Evolutionary conservation across 257 asterid genomes (phyloP).

Genomic region (Fraxinus americana): DNA sequence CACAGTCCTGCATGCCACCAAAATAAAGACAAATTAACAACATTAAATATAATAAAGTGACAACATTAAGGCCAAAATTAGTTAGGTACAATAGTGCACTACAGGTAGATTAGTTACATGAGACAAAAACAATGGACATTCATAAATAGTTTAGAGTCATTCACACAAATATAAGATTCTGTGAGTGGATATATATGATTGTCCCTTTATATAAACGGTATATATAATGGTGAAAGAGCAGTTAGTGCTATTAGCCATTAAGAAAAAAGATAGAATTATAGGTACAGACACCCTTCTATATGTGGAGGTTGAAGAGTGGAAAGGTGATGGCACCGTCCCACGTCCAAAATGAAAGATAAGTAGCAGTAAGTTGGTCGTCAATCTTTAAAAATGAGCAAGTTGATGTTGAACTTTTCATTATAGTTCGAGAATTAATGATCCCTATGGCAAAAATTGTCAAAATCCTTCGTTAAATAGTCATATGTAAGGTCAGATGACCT

Average conservation of each 20-base stretch:
- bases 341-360: constrained; percentile 13
- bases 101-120: constrained; percentile 5
- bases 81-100: neutral
- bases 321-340: constrained; percentile 34
- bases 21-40: constrained; percentile 5
- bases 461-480: neutral
- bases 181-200: neutral
- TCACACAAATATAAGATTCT: constrained; percentile 21
- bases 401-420: no score
- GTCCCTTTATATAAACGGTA: no score
- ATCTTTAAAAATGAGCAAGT: no score
- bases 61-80: neutral
- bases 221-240: neutral
- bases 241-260: constrained; percentile 7
- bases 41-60: neutral
- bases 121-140: no score
- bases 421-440: no score
- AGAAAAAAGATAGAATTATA: constrained; percentile 15
- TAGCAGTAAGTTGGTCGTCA: no score
- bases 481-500: neutral
- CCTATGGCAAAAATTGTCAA: no score
- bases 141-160: neutral
- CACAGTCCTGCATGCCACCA: constrained; percentile 66
- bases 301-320: constrained; percentile 2
- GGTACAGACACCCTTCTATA: neutral